Evolutionary conservation across 179 eudicot genomes (phyloP), one percentile per base, ranked within the genome.

Genomic region (Camellia oleifera): DNA sequence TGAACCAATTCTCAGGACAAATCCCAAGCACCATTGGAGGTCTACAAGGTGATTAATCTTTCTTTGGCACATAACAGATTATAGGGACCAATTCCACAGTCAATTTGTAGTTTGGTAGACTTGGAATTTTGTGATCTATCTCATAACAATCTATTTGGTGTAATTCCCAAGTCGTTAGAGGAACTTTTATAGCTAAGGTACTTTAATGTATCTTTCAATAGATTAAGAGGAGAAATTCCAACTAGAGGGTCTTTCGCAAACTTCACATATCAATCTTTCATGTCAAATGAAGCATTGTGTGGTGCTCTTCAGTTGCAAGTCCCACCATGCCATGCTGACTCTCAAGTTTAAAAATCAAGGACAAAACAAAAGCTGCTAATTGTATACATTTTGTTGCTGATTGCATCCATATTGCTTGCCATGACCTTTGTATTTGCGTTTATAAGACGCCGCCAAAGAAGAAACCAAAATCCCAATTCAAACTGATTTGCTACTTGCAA

Each of bases 171-270:
- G 32, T 71, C 75, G 8, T 48, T 71, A 10, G 15, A 71, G 9
- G 32, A 40, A 71, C 75, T 71, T 14, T 3, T 3, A 4, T 13
- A 71, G 3, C 75, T 71, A 0, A 18, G 8, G 13, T 18, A 18
- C n/a, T 52, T 71, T 14, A 71, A 71, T 18, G 7, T 71, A 42
- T 71, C 75, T 44, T 69, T 44, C 20, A 44, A 69, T 15, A 69
- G 20, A 14, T 14, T 69, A 12, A 69, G 72, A 69, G 60, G 75
- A n/a, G 57, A 52, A 71, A 71, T 71, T 46, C 75, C 75, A 8
- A n/a, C 5, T 7, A 7, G 75, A 4, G 75, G 60, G 50, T 42
- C 60, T 7, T 71, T 71, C 7, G 58, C 32, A 8, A 71, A 71
- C 75, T 52, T 71, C 60, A 71, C 75, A 5, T 12, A 13, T 44